phyloP scores from a whole-genome alignment of 2,329 filamentous ascomycete genomes.

The Paecilomyces fulvus region DNA sequence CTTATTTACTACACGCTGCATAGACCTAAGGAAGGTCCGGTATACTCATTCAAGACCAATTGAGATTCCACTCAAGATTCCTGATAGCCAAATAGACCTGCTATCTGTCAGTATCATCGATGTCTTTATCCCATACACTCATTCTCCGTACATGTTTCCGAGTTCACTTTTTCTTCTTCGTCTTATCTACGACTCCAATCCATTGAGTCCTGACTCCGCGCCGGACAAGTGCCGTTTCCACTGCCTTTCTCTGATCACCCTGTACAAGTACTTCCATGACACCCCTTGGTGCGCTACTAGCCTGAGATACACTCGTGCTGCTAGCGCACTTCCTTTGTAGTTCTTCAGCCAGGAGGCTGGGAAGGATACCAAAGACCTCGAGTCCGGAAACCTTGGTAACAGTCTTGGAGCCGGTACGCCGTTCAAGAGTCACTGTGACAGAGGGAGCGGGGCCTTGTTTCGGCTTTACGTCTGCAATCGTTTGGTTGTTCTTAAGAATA shows the following conservation, averaged over 20 bases:
- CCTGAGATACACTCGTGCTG: constrained; percentile 55
- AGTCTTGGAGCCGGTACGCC: constrained; percentile 57
- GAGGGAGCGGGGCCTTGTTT: constrained; percentile 55
- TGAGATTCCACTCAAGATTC: neutral
- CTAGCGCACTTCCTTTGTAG: constrained; percentile 60
- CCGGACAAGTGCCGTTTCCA: constrained; percentile 51
- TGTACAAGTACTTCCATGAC: constrained; percentile 61
- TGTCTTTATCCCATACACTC: neutral
- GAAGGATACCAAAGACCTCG: constrained; percentile 54
- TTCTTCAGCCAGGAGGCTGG: constrained; percentile 55
- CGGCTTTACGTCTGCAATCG: constrained; percentile 44
- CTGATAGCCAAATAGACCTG: neutral
- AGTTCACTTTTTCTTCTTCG: constrained; percentile 53
- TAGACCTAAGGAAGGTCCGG: neutral
- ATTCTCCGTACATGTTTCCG: neutral
- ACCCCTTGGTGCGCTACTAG: constrained; percentile 54
- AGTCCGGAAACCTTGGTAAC: constrained; percentile 55
- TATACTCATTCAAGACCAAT: neutral
- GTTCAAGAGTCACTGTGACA: constrained; percentile 52
- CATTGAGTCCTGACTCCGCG: constrained; percentile 52
- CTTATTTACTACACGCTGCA: no score
- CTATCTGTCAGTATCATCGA: neutral
- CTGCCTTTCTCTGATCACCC: constrained; percentile 54
- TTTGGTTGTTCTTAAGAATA: constrained; percentile 41
- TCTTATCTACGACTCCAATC: constrained; percentile 60